Evolutionary conservation across 768 basidiomycete species (phyloP).

Genomic region (Dioszegia hungarica): DNA sequence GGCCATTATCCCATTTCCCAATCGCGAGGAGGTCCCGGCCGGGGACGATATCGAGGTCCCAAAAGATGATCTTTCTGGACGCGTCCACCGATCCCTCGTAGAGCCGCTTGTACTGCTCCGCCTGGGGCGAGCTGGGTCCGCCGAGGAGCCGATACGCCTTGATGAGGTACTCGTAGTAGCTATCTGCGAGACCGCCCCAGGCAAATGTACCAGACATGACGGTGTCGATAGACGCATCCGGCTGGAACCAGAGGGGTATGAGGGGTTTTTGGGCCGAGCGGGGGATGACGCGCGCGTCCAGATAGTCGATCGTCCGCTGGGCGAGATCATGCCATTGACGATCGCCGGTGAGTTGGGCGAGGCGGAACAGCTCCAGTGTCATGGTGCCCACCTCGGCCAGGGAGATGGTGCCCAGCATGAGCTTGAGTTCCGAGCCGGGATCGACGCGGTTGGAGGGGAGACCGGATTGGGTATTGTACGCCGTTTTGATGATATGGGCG

Average conservation of each 20-base stretch:
- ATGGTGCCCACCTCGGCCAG: slow-evolving; percentile 50
- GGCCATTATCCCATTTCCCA: slow-evolving; percentile 23
- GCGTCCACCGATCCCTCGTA: slow-evolving; percentile 48
- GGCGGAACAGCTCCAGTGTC: slow-evolving; percentile 50
- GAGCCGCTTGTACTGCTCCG: slow-evolving; percentile 46
- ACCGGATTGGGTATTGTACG: slow-evolving; percentile 49
- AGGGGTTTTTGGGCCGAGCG: slow-evolving; percentile 32
- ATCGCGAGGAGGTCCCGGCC: slow-evolving; percentile 29
- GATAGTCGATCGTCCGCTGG: slow-evolving; percentile 48
- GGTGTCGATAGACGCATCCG: slow-evolving; percentile 12
- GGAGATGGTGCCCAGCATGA: slow-evolving; percentile 25
- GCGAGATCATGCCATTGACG: slow-evolving; percentile 49
- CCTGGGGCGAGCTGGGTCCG: slow-evolving; percentile 9
- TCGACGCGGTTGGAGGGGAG: slow-evolving; percentile 45
- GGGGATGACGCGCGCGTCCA: slow-evolving; percentile 40
- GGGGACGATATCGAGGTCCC: slow-evolving; percentile 44
- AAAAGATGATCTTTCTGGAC: slow-evolving; percentile 40
- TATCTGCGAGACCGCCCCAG: slow-evolving; percentile 49
- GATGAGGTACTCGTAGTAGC: slow-evolving; percentile 52
- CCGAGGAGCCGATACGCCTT: slow-evolving; percentile 51
- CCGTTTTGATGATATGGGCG: slow-evolving; percentile 35
- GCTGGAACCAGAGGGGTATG: slow-evolving; percentile 44
- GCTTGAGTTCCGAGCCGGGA: slow-evolving; percentile 33
- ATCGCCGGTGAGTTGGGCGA: slow-evolving; percentile 49
- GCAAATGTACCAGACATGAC: slow-evolving; percentile 42